A percentile compares a stretch with the other conserved stretches of the same genome.
phyloP scores from a whole-genome alignment of 1,139 yeast species.

The Suhomyces kunorum region DNA sequence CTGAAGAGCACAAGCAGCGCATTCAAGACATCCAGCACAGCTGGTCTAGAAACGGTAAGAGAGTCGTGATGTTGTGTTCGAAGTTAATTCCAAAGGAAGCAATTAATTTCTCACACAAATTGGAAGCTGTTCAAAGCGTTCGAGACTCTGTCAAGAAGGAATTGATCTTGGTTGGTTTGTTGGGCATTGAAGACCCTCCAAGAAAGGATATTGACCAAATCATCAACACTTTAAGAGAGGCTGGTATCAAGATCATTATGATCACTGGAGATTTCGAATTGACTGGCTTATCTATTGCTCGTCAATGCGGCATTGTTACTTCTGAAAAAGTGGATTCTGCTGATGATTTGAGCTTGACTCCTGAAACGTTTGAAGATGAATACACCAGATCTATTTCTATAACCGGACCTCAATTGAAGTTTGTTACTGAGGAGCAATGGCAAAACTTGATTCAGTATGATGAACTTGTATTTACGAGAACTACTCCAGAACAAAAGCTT shows the following conservation, averaged over 20 bases:
- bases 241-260: constrained; percentile 54
- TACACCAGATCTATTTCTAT: constrained; percentile 32
- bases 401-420: constrained; percentile 41
- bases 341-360: constrained; percentile 19
- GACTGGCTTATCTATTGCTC: constrained; percentile 56
- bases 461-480: constrained; percentile 53
- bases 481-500: constrained; percentile 57
- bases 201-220: constrained; percentile 45
- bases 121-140: constrained; percentile 13
- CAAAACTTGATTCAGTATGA: constrained; percentile 35
- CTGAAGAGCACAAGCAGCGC: constrained; percentile 16
- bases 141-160: constrained; percentile 17
- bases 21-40: constrained; percentile 31
- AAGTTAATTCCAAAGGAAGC: constrained; percentile 22
- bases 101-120: constrained; percentile 10
- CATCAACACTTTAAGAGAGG: constrained; percentile 40
- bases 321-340: constrained; percentile 28
- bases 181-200: constrained; percentile 56
- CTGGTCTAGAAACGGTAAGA: constrained; percentile 47
- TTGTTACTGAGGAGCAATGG: constrained; percentile 46
- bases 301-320: constrained; percentile 45
- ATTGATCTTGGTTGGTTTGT: constrained; percentile 41
- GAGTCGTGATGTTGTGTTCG: constrained; percentile 46
- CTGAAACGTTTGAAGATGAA: constrained; percentile 14
- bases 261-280: constrained; percentile 57